Base-by-base conservation (phyloP, 345 rosid genomes). In the Brassica juncea region DNA sequence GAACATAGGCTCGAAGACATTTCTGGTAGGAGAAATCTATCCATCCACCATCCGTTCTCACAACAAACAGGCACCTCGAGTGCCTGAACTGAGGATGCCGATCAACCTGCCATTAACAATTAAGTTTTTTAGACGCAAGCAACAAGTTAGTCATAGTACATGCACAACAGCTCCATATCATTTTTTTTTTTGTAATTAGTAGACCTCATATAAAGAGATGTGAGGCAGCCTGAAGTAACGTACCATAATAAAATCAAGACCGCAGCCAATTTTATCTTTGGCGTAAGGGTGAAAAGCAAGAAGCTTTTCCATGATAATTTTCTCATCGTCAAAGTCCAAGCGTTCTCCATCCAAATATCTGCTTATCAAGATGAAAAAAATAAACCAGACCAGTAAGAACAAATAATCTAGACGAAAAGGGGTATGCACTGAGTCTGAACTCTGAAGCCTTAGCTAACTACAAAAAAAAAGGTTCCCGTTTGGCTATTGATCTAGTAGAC, bases 21-120 rank as follows among this genome's bases (percentile, higher is more conserved):
- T 94, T 94, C 81, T 88, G 95, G 84, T 94, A 94, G 0, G 99
- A 94, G 85, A 94, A 92, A 83, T 94, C 98, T 75, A 94, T 94
- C 94, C 97, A 94, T 66, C 82, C 90, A 80, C 98, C 98, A 80
- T 94, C 95, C 1, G 90, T 89, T 84, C 99, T 91, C 69, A 94
- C 91, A n/a, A 92, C 97, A 79, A 89, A 94, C 75, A 92, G 85
- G 77, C 97, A 92, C 80, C 99, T 92, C 60, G 97, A 88, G 30
- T 81, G 49, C 82, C 88, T 88, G 69, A 91, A 94, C 25, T 85
- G 93, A 30, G 97, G 95, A 84, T 94, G 98, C 49, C 94, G 86
- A 84, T 92, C 98, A 77, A 94, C 97, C 99, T 92, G 77, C 76
- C 82, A 71, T 5, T 49, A 6, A 74, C 65, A 57, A 10, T 42